A percentile compares a stretch with the other conserved stretches of the same genome.
Conservation (phyloP, 2,329 filamentous ascomycete genomes). For the Aspergillus fructus region DNA sequence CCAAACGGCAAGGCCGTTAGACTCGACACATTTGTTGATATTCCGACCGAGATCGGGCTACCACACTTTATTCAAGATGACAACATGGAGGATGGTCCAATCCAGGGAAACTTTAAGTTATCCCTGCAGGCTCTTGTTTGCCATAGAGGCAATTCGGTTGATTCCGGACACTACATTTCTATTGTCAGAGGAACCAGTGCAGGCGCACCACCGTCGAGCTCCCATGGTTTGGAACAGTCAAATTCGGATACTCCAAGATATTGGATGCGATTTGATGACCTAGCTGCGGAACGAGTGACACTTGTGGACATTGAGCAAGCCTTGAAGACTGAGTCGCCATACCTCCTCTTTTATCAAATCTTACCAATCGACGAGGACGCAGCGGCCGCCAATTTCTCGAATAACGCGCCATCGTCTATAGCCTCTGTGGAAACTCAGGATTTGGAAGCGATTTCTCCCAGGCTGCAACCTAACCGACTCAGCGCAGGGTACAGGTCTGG, state of each 20-base stretch:
- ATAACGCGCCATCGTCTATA: slow-evolving; percentile 32
- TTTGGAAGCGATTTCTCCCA: slow-evolving; percentile 20
- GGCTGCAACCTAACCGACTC: slow-evolving; percentile 18
- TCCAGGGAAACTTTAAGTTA: slow-evolving; percentile 89
- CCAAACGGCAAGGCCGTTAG: slow-evolving; percentile 67
- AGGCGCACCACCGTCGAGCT: slow-evolving; percentile 26
- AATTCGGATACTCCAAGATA: slow-evolving; percentile 66
- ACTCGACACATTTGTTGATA: slow-evolving; percentile 83
- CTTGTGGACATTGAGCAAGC: slow-evolving; percentile 76
- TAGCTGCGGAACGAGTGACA: slow-evolving; percentile 69
- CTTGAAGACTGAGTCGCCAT: slow-evolving; percentile 83
- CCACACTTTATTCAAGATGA: slow-evolving; percentile 90
- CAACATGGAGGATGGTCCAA: slow-evolving; percentile 62
- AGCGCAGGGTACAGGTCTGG: slow-evolving; percentile 25
- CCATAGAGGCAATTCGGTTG: slow-evolving; percentile 79
- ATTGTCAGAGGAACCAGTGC: slow-evolving; percentile 71
- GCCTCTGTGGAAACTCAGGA: slow-evolving; percentile 27
- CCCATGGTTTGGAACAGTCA: slow-evolving; percentile 25
- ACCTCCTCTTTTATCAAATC: slow-evolving; percentile 93
- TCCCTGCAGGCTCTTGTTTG: slow-evolving; percentile 90
- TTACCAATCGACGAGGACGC: slow-evolving; percentile 75
- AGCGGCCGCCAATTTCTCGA: slow-evolving; percentile 33
- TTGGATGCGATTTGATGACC: slow-evolving; percentile 92
- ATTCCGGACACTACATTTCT: slow-evolving; percentile 88
- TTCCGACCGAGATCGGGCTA: slow-evolving; percentile 77